Percentiles rank a stretch among this genome's conserved stretches.
Conservation (phyloP, 2,329 filamentous ascomycete genomes). For the Aspergillus sp. region DNA sequence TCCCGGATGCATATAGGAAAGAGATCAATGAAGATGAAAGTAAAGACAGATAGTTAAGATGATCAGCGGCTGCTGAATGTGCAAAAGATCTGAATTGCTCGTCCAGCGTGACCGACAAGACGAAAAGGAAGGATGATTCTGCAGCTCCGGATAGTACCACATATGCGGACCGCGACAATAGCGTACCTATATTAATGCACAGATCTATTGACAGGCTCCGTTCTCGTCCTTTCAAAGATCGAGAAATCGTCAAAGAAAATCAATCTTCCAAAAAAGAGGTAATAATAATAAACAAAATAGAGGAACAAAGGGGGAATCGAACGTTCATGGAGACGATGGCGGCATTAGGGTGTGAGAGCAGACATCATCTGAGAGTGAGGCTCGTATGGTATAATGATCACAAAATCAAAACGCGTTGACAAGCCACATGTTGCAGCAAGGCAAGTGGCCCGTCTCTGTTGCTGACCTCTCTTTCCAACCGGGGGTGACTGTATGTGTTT, state of each 20-base stretch:
- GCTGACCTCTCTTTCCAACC: slow-evolving; percentile 21
- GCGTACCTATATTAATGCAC: slow-evolving; percentile 25
- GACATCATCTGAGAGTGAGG: slow-evolving; percentile 32
- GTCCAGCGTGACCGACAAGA: not conserved
- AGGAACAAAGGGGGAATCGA: slow-evolving; percentile 44
- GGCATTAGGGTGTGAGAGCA: slow-evolving; percentile 33
- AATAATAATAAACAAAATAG: slow-evolving; percentile 22
- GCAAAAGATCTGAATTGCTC: not conserved
- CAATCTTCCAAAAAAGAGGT: slow-evolving; percentile 27
- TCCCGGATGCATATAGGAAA: not conserved
- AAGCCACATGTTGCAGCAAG: slow-evolving; percentile 25
- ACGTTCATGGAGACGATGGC: slow-evolving; percentile 43
- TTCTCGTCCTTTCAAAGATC: slow-evolving; percentile 28
- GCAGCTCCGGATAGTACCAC: slow-evolving; percentile 3
- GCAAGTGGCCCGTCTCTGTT: slow-evolving; percentile 19
- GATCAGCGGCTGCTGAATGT: not conserved
- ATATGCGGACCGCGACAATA: slow-evolving; percentile 20
- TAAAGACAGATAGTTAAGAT: not conserved
- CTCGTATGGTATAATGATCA: slow-evolving; percentile 28
- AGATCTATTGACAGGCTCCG: slow-evolving; percentile 35
- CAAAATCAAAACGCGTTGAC: slow-evolving; percentile 25
- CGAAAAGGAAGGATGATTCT: slow-evolving; percentile 9
- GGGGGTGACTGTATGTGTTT: slow-evolving; percentile 17
- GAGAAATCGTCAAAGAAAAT: slow-evolving; percentile 26
- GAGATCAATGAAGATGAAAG: not conserved